These are phyloP conservation scores for Guillardia theta DNA, from an alignment of 78 protist species.

Conservation along the genomic window DNA sequence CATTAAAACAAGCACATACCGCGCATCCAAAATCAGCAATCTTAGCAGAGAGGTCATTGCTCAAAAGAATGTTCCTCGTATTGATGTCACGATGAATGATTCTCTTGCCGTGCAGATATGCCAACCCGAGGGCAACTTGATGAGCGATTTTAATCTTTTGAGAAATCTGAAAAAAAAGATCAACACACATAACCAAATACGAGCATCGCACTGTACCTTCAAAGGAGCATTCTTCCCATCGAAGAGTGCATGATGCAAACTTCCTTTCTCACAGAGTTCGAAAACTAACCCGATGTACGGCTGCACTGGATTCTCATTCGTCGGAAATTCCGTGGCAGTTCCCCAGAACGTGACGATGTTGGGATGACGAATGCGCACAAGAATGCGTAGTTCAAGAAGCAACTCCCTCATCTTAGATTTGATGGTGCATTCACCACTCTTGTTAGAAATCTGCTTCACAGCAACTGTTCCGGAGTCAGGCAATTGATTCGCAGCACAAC, in stretches of 20 bases:
- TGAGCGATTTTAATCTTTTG: neutral
- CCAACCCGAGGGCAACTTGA: neutral
- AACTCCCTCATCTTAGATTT: neutral
- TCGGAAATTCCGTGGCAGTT: slow-evolving; percentile 2
- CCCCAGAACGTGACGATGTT: slow-evolving; percentile 37
- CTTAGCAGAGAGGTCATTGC: neutral
- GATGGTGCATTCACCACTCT: neutral
- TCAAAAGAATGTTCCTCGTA: slow-evolving; percentile 16
- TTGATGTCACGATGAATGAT: slow-evolving; percentile 37
- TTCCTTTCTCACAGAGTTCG: neutral
- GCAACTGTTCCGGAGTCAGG: neutral
- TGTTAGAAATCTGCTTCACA: slow-evolving; percentile 9
- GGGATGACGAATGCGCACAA: slow-evolving; percentile 4
- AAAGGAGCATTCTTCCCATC: neutral
- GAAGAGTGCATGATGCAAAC: neutral
- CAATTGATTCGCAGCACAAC: neutral
- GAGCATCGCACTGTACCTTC: neutral
- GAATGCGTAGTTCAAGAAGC: neutral
- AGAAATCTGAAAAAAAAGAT: neutral
- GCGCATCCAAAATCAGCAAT: slow-evolving; percentile 31
- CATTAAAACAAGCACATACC: too few species aligned
- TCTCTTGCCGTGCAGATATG: neutral
- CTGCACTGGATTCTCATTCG: neutral
- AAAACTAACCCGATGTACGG: slow-evolving; percentile 16
- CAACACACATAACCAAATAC: too few species aligned